These are phyloP conservation scores for Globisporangium polare DNA, from an alignment of 352 stramenopile genomes.

Conservation along the genomic window DNA sequence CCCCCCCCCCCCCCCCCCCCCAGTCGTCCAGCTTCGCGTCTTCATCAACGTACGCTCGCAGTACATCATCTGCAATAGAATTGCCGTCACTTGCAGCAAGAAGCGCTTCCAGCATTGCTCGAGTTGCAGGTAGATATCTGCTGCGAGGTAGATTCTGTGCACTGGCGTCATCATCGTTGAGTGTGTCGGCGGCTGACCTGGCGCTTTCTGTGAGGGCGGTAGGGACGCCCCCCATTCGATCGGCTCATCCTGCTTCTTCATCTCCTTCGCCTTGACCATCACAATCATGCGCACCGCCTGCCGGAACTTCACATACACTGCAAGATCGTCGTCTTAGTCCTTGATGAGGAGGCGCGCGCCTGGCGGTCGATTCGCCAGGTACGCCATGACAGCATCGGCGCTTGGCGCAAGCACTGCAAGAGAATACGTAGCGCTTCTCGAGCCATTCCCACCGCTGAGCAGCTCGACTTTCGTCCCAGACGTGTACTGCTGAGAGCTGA, in stretches of 20 bases:
- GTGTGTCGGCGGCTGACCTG: constrained; percentile 14
- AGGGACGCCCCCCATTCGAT: constrained; percentile 32
- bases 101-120: constrained; percentile 59
- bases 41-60: constrained; percentile 44
- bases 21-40: constrained; percentile 42
- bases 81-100: constrained; percentile 49
- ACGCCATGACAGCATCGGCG: constrained; percentile 33
- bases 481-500: constrained; percentile 5
- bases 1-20: no score
- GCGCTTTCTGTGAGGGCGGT: neutral
- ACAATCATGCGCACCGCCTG: constrained; percentile 35
- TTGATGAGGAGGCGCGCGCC: constrained; percentile 45
- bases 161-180: constrained; percentile 41
- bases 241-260: constrained; percentile 32
- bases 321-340: constrained; percentile 34
- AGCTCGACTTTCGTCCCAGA: neutral
- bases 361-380: constrained; percentile 36
- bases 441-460: neutral
- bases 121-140: constrained; percentile 29
- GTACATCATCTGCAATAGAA: constrained; percentile 61
- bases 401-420: constrained; percentile 47
- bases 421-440: constrained; percentile 22
- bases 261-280: constrained; percentile 45
- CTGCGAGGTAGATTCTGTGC: constrained; percentile 31
- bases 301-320: constrained; percentile 58